phyloP scores from a whole-genome alignment of 2,329 filamentous ascomycete genomes.

The Fusarium transvaalense region DNA sequence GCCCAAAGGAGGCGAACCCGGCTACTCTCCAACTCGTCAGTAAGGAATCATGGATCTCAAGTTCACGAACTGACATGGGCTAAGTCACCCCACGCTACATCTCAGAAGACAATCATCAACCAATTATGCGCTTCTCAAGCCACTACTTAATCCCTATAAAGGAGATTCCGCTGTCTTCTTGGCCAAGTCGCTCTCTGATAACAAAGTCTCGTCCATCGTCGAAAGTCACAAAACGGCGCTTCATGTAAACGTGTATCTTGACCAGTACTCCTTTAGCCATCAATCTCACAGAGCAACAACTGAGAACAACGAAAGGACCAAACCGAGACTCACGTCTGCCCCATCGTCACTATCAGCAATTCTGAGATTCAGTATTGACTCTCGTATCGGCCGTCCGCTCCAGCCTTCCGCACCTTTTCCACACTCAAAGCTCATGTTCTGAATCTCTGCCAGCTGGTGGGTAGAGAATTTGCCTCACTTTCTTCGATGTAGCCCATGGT shows the following conservation, averaged over 20 bases:
- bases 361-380: neutral
- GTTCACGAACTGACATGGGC: neutral
- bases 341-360: neutral
- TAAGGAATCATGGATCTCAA: neutral
- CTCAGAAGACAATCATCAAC: neutral
- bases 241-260: neutral
- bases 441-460: neutral
- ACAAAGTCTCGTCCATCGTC: neutral
- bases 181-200: neutral
- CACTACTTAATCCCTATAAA: neutral
- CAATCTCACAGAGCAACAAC: neutral
- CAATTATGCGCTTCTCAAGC: neutral
- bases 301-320: neutral
- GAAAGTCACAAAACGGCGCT: neutral
- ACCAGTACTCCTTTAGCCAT: neutral
- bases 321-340: neutral
- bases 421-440: neutral
- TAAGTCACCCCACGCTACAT: neutral
- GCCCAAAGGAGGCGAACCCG: neutral
- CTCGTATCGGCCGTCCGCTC: neutral
- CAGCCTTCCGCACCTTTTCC: neutral
- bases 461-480: too few relatives aligned
- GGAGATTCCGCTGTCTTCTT: neutral
- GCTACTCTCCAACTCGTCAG: neutral
- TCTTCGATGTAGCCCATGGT: too few relatives aligned